Percentiles rank a stretch among this genome's conserved stretches.
These are phyloP conservation scores for Heliamphora ciliata DNA, from an alignment of 179 eudicot species.

Conservation along the genomic window DNA sequence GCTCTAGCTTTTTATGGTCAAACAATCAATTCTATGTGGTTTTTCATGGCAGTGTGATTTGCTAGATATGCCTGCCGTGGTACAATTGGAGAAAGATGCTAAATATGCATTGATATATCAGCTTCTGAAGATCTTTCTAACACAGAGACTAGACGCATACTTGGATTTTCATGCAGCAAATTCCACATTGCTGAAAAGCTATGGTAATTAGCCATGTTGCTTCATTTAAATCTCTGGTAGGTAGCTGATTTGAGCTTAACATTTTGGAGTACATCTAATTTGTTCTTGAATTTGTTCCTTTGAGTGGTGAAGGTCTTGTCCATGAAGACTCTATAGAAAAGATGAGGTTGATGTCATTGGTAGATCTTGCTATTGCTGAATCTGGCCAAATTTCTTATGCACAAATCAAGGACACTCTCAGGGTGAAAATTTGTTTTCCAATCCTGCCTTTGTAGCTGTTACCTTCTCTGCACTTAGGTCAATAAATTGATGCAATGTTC, in stretches of 20 bases:
- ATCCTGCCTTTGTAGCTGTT: not conserved
- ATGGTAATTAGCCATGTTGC: constrained; percentile 40
- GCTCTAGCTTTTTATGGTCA: not conserved
- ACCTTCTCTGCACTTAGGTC: not conserved
- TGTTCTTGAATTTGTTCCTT: constrained; percentile 7
- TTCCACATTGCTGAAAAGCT: constrained; percentile 45
- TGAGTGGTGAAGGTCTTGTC: constrained; percentile 52
- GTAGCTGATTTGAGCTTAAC: no score
- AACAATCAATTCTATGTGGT: constrained; percentile 8
- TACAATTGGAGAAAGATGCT: constrained; percentile 77
- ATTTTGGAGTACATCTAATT: not conserved
- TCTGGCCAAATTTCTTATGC: constrained; percentile 72
- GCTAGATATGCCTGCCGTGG: constrained; percentile 77
- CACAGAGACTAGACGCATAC: constrained; percentile 75
- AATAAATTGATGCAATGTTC: not conserved
- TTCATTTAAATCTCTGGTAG: not conserved
- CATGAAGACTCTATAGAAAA: constrained; percentile 85
- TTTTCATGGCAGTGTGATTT: constrained; percentile 62
- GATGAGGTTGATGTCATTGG: constrained; percentile 83
- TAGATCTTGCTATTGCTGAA: constrained; percentile 62
- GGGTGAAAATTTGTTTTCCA: constrained; percentile 34
- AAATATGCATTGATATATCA: constrained; percentile 57
- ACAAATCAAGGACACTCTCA: constrained; percentile 64
- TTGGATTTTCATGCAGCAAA: constrained; percentile 60
- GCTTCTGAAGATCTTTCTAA: constrained; percentile 69